Percentiles rank a stretch among this genome's conserved stretches.
Conservation (phyloP, 106 monocot species). For the Allium sativum region DNA sequence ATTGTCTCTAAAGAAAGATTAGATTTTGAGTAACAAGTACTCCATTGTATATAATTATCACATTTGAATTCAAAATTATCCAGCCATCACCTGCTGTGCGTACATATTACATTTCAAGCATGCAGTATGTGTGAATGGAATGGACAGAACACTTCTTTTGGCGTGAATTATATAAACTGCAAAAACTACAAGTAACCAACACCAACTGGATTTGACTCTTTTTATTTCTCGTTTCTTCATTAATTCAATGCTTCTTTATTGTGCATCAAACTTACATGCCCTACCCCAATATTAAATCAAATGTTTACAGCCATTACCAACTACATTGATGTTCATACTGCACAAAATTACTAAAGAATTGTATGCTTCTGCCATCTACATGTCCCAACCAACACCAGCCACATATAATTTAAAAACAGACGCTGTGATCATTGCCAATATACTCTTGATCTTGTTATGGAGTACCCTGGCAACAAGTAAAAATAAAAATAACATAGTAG, state of each 20-base stretch:
- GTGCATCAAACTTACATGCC: background rate
- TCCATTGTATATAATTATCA: background rate
- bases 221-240: background rate
- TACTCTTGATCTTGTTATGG: no score
- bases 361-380: background rate
- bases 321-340: background rate
- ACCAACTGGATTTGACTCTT: background rate
- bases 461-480: background rate
- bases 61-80: background rate
- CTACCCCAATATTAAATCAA: background rate
- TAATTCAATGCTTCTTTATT: background rate
- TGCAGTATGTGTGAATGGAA: no score
- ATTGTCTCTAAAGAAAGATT: no score
- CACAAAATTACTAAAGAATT: background rate
- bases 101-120: background rate
- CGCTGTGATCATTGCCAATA: no score
- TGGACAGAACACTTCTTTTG: no score
- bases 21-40: no score
- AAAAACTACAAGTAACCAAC: conserved; percentile 8
- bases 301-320: background rate
- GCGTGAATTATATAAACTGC: no score
- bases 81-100: background rate
- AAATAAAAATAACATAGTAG: background rate
- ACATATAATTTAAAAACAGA: no score
- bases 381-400: background rate